phyloP scores from a whole-genome alignment of 352 stramenopile genomes.

The Globisporangium orthogonon region DNA sequence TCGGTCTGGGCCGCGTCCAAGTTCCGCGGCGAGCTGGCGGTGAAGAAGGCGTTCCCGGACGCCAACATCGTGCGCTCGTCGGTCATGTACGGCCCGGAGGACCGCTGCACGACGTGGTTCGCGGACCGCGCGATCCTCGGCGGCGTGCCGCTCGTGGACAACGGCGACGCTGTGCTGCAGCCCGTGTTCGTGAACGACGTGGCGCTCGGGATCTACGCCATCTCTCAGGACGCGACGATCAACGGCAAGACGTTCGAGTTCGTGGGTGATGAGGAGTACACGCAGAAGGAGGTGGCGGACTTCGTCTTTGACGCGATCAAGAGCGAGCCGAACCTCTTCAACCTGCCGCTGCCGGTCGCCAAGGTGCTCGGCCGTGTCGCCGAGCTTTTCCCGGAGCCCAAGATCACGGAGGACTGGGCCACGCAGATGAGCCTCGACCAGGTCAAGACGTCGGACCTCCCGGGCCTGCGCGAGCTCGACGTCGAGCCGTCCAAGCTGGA shows the following conservation, averaged over 20 bases:
- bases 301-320: constrained; percentile 94
- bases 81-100: constrained; percentile 94
- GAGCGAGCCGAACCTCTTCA: constrained; percentile 64
- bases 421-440: constrained; percentile 74
- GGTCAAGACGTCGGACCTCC: constrained; percentile 76
- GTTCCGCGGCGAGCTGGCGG: constrained; percentile 79
- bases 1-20: constrained; percentile 80
- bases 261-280: constrained; percentile 95
- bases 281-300: constrained; percentile 94
- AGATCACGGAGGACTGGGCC: constrained; percentile 77
- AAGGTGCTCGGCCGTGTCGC: constrained; percentile 74
- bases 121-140: constrained; percentile 66
- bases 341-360: constrained; percentile 72
- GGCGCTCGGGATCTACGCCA: constrained; percentile 72
- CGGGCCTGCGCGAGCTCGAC: constrained; percentile 73
- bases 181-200: constrained; percentile 89
- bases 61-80: constrained; percentile 94
- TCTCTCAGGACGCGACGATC: constrained; percentile 77
- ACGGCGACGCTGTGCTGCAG: constrained; percentile 90
- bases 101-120: constrained; percentile 93
- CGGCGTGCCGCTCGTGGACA: constrained; percentile 91
- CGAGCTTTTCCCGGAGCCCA: constrained; percentile 80
- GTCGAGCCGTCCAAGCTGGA: constrained; percentile 91
- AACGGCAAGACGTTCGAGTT: constrained; percentile 94
- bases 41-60: constrained; percentile 91